Conservation (phyloP, 768 basidiomycete species). For the Dendrothele bispora region DNA sequence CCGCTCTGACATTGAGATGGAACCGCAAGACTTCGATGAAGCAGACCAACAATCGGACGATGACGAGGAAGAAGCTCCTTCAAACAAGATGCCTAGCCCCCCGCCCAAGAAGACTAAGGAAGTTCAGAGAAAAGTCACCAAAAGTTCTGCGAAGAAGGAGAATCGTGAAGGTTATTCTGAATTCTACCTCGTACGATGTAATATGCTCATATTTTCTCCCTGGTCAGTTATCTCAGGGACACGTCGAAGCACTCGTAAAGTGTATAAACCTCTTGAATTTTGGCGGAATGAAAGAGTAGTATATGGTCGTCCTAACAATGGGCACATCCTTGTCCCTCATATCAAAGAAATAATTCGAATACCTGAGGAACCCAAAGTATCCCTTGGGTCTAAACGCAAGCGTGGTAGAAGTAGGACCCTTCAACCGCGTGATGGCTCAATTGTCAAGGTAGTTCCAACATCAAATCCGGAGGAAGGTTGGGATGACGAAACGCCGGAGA, state of each 20-base stretch:
- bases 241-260: constrained; percentile 69
- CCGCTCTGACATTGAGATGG: constrained; percentile 35
- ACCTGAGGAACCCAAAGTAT: constrained; percentile 44
- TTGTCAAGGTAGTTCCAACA: constrained; percentile 28
- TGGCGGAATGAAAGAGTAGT: constrained; percentile 93
- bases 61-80: constrained; percentile 35
- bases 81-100: neutral
- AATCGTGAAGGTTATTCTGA: constrained; percentile 5
- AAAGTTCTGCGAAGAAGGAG: constrained; percentile 2
- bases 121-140: no score
- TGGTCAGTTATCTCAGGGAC: constrained; percentile 37
- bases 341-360: constrained; percentile 68
- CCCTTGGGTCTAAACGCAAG: constrained; percentile 37
- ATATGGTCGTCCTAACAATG: constrained; percentile 64
- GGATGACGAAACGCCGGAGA: constrained; percentile 75
- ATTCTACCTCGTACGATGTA: neutral
- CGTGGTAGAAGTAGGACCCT: constrained; percentile 33
- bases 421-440: constrained; percentile 30
- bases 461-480: constrained; percentile 74
- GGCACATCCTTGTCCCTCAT: constrained; percentile 55
- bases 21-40: constrained; percentile 31
- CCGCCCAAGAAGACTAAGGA: constrained; percentile 3
- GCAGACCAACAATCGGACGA: constrained; percentile 26
- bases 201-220: neutral
- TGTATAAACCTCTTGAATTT: constrained; percentile 77